Percentiles rank a stretch among this genome's conserved stretches.
These are phyloP conservation scores for Tolypocladium guangdongense DNA, from an alignment of 2,329 filamentous ascomycete genomes.

Conservation along the genomic window DNA sequence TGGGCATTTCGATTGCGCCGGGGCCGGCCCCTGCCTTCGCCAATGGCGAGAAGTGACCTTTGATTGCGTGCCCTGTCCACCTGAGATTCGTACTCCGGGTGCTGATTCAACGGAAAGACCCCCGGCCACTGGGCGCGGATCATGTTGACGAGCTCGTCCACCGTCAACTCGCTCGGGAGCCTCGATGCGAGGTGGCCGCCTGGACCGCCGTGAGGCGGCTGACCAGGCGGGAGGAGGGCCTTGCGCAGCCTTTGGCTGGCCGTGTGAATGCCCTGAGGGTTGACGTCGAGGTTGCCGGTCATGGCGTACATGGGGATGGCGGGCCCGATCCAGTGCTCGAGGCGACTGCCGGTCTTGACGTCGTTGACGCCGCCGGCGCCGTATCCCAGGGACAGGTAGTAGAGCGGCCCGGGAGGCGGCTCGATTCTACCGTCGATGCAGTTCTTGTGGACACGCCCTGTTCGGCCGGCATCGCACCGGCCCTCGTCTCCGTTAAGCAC, in stretches of 20 bases:
- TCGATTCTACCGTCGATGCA: constrained; percentile 8
- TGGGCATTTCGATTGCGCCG: no score
- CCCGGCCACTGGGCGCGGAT: background rate
- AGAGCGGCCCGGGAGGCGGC: constrained; percentile 14
- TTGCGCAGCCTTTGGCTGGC: constrained; percentile 1
- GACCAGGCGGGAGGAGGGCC: background rate
- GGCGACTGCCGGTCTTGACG: constrained; percentile 9
- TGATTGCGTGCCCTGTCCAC: background rate
- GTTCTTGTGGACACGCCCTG: constrained; percentile 3
- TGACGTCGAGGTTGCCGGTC: constrained; percentile 1
- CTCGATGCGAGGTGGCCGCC: background rate
- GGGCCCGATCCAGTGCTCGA: constrained; percentile 17
- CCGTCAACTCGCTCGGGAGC: background rate
- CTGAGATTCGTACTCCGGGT: background rate
- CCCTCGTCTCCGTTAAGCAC: constrained; percentile 1
- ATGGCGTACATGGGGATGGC: constrained; percentile 6
- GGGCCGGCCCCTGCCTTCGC: background rate
- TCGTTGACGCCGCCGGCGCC: constrained; percentile 17
- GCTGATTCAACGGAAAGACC: background rate
- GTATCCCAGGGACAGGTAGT: constrained; percentile 22
- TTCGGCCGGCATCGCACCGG: constrained; percentile 5
- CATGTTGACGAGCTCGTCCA: background rate
- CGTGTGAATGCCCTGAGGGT: constrained; percentile 1
- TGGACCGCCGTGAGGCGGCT: constrained; percentile 1
- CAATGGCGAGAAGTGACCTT: background rate